Conservation (phyloP, 805 yeast genomes). For the Saccharomyces jurei region DNA sequence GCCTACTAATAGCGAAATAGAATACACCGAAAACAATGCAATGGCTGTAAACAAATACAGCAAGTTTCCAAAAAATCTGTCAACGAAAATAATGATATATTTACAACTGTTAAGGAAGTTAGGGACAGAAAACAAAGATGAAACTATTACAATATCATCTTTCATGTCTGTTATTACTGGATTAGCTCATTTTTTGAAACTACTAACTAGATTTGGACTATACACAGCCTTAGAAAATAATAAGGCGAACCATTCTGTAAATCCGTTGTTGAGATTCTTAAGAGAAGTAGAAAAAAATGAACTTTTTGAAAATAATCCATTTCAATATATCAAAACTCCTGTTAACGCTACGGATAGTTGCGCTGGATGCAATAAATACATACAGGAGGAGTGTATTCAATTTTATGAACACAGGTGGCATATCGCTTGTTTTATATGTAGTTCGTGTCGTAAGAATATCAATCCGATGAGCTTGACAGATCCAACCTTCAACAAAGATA, state of each 20-base stretch:
- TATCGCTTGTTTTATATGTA: slow-evolving; percentile 59
- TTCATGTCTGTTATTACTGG: slow-evolving; percentile 79
- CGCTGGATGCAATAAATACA: slow-evolving; percentile 57
- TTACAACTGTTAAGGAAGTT: slow-evolving; percentile 70
- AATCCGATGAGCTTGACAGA: slow-evolving; percentile 36
- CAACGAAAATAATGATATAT: slow-evolving; percentile 85
- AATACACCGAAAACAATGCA: slow-evolving; percentile 2
- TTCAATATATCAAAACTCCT: slow-evolving; percentile 40
- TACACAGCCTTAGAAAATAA: slow-evolving; percentile 66
- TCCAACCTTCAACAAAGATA: slow-evolving; percentile 37
- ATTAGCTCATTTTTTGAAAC: slow-evolving; percentile 84
- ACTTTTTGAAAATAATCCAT: slow-evolving; percentile 28
- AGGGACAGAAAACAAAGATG: slow-evolving; percentile 29
- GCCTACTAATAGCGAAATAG: slow-evolving; percentile 1
- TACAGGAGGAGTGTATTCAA: slow-evolving; percentile 74
- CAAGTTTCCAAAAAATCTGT: slow-evolving; percentile 71
- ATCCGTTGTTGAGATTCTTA: slow-evolving; percentile 57
- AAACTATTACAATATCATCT: slow-evolving; percentile 41
- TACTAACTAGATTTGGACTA: slow-evolving; percentile 73
- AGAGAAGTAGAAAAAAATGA: slow-evolving; percentile 44
- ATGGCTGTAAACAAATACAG: slow-evolving; percentile 11
- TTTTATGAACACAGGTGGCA: slow-evolving; percentile 74
- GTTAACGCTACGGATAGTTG: slow-evolving; percentile 71
- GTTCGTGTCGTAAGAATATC: slow-evolving; percentile 43
- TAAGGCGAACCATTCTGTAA: slow-evolving; percentile 46